Percentiles rank a stretch among this genome's conserved stretches.
phyloP scores from a whole-genome alignment of 139 green algal genomes.

The Bryopsis sp. region DNA sequence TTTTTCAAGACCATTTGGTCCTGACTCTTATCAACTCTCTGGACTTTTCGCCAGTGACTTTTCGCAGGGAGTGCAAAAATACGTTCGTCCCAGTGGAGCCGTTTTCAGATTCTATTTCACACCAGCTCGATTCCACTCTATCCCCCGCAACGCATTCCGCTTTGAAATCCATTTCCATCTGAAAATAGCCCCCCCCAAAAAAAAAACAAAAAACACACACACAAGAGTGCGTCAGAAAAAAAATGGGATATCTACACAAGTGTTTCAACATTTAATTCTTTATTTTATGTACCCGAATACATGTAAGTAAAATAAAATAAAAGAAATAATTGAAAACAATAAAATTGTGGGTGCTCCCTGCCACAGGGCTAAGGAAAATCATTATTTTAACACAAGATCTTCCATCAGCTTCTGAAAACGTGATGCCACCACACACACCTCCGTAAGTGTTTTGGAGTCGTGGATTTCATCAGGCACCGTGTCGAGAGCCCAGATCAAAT shows the following conservation, averaged over 20 bases:
- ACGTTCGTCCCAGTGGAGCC: neutral
- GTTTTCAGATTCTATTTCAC: neutral
- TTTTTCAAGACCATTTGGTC: no score
- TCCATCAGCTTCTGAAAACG: neutral
- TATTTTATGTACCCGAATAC: neutral
- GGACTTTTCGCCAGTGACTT: no score
- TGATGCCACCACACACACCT: constrained; percentile 36
- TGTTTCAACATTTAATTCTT: neutral
- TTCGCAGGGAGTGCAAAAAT: neutral
- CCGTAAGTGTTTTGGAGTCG: constrained; percentile 41
- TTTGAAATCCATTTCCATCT: constrained; percentile 88
- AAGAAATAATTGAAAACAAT: neutral
- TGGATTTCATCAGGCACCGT: constrained; percentile 60
- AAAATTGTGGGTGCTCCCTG: constrained; percentile 1
- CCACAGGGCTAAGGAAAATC: neutral
- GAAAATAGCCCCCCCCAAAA: no score
- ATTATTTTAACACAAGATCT: neutral
- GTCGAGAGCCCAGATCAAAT: constrained; percentile 87
- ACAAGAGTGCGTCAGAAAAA: constrained; percentile 6
- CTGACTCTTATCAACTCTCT: neutral
- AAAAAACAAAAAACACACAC: no score
- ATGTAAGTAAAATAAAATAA: neutral
- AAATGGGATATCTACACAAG: neutral
- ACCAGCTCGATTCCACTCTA: constrained; percentile 39
- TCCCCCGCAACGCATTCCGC: constrained; percentile 71